phyloP scores from a whole-genome alignment of 1,284 basidiomycete species.

The Pisolithus thermaeus region DNA sequence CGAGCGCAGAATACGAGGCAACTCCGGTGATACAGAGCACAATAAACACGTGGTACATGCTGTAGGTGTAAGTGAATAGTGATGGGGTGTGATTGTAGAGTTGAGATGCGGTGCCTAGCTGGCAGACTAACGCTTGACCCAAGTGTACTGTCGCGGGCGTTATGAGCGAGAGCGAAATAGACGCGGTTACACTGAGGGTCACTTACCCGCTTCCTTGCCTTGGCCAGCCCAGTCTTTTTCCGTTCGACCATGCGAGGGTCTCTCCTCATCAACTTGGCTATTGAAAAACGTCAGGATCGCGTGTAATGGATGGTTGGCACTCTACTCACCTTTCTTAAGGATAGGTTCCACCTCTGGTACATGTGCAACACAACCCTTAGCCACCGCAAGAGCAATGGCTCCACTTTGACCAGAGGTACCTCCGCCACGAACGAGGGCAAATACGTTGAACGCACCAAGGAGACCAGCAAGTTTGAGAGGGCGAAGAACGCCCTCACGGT shows the following conservation, averaged over 20 bases:
- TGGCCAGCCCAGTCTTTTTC: slow-evolving; percentile 90
- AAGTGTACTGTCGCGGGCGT: slow-evolving; percentile 58
- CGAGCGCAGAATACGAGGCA: too few species aligned
- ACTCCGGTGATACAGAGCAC: too few species aligned
- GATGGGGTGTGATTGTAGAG: neutral
- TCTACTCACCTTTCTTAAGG: slow-evolving; percentile 63
- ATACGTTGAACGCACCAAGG: slow-evolving; percentile 92
- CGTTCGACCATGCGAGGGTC: slow-evolving; percentile 98
- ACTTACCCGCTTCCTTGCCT: slow-evolving; percentile 88
- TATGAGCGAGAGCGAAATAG: neutral
- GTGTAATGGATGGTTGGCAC: neutral
- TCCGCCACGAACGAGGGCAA: slow-evolving; percentile 83
- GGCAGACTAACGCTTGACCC: slow-evolving; percentile 89
- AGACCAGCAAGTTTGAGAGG: slow-evolving; percentile 82
- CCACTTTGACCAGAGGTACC: slow-evolving; percentile 88
- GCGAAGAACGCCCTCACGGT: slow-evolving; percentile 77
- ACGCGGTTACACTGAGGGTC: neutral
- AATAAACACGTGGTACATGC: neutral
- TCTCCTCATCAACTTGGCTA: slow-evolving; percentile 83
- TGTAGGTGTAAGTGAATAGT: neutral
- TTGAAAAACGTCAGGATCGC: slow-evolving; percentile 6
- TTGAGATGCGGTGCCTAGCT: neutral
- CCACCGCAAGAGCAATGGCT: slow-evolving; percentile 82
- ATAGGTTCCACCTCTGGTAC: slow-evolving; percentile 60
- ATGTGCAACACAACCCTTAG: slow-evolving; percentile 74